A percentile compares a stretch with the other conserved stretches of the same genome.
phyloP scores from a whole-genome alignment of 371 early-diverging fungal genomes.

The Synchytrium microbalum region DNA sequence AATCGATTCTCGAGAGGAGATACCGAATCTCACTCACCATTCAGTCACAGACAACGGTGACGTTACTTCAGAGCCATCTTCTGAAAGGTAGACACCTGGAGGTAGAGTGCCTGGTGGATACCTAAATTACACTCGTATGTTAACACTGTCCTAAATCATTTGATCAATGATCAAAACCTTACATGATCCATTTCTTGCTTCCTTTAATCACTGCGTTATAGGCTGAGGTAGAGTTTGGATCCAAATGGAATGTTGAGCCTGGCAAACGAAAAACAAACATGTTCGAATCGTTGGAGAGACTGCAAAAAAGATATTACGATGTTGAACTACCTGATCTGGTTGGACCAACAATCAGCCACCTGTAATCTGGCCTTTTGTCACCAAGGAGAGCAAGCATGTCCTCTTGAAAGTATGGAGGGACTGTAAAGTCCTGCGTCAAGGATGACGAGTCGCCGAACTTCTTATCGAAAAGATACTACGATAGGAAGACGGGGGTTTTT shows the following conservation, averaged over 20 bases:
- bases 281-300: too few relatives aligned
- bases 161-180: background rate
- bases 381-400: conserved; percentile 2
- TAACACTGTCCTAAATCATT: background rate
- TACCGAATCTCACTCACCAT: conserved; percentile 44
- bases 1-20: conserved; percentile 29
- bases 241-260: background rate
- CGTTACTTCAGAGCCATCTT: conserved; percentile 59
- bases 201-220: conserved; percentile 66
- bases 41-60: conserved; percentile 59
- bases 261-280: background rate
- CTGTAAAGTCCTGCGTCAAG: conserved; percentile 45
- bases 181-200: conserved; percentile 43
- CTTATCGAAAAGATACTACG: conserved; percentile 58
- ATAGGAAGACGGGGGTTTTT: background rate
- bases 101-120: conserved; percentile 56
- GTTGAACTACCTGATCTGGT: conserved; percentile 53
- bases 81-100: conserved; percentile 58
- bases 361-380: conserved; percentile 51
- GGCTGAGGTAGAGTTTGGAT: conserved; percentile 32
- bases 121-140: conserved; percentile 26
- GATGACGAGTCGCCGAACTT: conserved; percentile 39
- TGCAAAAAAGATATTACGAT: conserved; percentile 63
- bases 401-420: conserved; percentile 51
- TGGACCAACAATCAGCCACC: conserved; percentile 68